phyloP scores from a whole-genome alignment of 176 grass and related monocot species.

The Oryza glaberrima region DNA sequence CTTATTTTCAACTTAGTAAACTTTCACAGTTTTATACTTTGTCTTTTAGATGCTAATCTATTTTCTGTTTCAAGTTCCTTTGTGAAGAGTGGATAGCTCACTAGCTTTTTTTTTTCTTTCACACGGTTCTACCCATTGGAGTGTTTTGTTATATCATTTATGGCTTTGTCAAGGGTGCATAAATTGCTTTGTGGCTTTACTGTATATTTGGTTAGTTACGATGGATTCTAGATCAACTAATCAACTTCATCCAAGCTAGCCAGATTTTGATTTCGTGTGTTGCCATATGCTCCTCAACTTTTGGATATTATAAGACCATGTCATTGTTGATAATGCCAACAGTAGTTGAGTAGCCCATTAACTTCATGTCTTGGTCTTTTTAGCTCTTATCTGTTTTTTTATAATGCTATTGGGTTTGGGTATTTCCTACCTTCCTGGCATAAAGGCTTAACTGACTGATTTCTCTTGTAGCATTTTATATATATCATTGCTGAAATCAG shows the following conservation, averaged over 20 bases:
- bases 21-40: background rate
- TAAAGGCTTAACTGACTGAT: background rate
- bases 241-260: background rate
- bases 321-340: background rate
- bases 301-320: conserved; percentile 1
- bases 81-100: background rate
- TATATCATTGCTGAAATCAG: background rate
- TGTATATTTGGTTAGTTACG: background rate
- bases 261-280: background rate
- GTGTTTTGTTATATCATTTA: background rate
- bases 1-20: background rate
- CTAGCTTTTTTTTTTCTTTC: background rate
- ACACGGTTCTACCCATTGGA: background rate
- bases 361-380: background rate
- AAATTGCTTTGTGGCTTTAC: background rate
- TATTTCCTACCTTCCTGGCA: background rate
- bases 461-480: background rate
- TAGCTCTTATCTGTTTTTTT: background rate
- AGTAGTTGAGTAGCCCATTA: background rate
- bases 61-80: background rate
- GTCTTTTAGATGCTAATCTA: conserved; percentile 6
- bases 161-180: background rate
- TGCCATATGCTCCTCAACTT: background rate
- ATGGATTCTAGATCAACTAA: background rate
- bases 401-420: background rate